phyloP scores from a whole-genome alignment of 148 eudicot species.

The Beta vulgaris region DNA sequence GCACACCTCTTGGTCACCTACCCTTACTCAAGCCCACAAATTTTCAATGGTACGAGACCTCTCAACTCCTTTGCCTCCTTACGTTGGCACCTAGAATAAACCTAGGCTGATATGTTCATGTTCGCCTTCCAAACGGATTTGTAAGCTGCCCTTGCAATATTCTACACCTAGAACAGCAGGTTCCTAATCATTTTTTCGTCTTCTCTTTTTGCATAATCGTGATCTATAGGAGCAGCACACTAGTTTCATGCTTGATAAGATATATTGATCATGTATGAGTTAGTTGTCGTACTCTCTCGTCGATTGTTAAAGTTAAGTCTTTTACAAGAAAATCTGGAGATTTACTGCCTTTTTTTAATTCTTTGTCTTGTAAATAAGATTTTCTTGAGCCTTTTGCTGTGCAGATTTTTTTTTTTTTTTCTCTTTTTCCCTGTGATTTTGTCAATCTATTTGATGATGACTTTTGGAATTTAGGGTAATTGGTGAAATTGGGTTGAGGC shows the following conservation, averaged over 20 bases:
- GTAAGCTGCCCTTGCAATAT: background rate
- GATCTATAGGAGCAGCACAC: background rate
- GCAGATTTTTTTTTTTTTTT: background rate
- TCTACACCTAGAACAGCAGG: background rate
- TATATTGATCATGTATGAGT: background rate
- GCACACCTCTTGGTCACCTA: no score
- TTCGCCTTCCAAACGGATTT: background rate
- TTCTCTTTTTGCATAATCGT: background rate
- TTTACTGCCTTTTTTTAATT: background rate
- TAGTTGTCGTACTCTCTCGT: background rate
- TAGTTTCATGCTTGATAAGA: no score
- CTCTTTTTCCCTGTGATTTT: background rate
- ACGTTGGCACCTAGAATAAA: background rate
- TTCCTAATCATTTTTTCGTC: background rate
- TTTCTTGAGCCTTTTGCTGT: background rate
- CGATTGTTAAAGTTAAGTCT: background rate
- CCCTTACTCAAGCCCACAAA: background rate
- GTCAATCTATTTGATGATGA: background rate
- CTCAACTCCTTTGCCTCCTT: background rate
- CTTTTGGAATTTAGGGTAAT: conserved; percentile 50
- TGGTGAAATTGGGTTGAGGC: conserved; percentile 73
- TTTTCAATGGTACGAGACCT: background rate
- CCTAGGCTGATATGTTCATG: background rate
- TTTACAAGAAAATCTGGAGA: background rate
- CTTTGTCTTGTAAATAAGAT: background rate